Percentiles rank a stretch among this genome's conserved stretches.
These are phyloP conservation scores for Crucibulum cyathiforme DNA, from an alignment of 1,284 basidiomycete genomes.

Conservation along the genomic window DNA sequence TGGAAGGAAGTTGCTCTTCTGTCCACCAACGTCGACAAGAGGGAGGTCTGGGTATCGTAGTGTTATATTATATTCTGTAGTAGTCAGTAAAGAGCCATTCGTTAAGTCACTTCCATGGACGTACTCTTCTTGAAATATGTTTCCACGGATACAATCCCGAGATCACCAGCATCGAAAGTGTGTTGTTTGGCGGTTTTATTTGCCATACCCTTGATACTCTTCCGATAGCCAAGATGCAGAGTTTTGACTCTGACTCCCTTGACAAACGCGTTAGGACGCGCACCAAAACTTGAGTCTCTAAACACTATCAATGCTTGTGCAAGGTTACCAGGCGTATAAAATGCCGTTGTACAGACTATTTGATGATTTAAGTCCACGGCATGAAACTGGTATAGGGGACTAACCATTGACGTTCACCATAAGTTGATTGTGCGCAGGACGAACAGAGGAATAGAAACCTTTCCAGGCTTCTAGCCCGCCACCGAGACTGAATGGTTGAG, in stretches of 20 bases:
- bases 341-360: slow-evolving; percentile 74
- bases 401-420: slow-evolving; percentile 79
- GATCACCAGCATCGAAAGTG: slow-evolving; percentile 61
- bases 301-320: slow-evolving; percentile 64
- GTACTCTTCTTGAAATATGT: slow-evolving; percentile 68
- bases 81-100: slow-evolving; percentile 2
- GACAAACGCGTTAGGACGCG: slow-evolving; percentile 57
- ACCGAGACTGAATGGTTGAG: slow-evolving; percentile 53
- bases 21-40: slow-evolving; percentile 68
- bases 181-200: slow-evolving; percentile 54
- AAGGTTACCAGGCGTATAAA: slow-evolving; percentile 70
- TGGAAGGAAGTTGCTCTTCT: slow-evolving; percentile 61
- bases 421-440: slow-evolving; percentile 72
- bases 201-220: slow-evolving; percentile 62
- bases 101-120: slow-evolving; percentile 19
- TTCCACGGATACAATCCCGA: slow-evolving; percentile 60
- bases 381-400: slow-evolving; percentile 8
- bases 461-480: slow-evolving; percentile 72
- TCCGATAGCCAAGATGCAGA: slow-evolving; percentile 62
- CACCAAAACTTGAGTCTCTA: slow-evolving; percentile 54
- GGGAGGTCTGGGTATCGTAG: slow-evolving; percentile 58
- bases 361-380: slow-evolving; percentile 2
- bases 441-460: slow-evolving; percentile 79
- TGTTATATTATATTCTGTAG: slow-evolving; percentile 62
- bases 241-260: slow-evolving; percentile 65